Evolutionary conservation across 108 stramenopile species (phyloP).

Genomic region (Nitzschia palea): DNA sequence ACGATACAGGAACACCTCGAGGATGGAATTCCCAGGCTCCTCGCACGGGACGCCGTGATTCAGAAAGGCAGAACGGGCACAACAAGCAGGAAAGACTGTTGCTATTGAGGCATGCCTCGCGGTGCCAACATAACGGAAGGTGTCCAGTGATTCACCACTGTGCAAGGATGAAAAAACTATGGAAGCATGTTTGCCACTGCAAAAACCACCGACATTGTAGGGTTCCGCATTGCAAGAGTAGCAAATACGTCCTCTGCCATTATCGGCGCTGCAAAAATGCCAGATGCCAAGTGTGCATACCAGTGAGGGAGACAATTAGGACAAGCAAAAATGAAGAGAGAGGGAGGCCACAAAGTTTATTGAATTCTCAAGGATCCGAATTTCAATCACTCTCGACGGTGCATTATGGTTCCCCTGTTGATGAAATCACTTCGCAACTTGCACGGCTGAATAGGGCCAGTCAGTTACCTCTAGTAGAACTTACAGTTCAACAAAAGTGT

Average conservation of each 20-base stretch:
- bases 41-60: constrained; percentile 18
- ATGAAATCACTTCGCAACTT: constrained; percentile 90
- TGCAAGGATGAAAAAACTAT: constrained; percentile 95
- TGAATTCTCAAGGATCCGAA: constrained; percentile 38
- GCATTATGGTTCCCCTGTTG: constrained; percentile 87
- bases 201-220: constrained; percentile 92
- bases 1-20: not conserved
- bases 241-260: constrained; percentile 96
- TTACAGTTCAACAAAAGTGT: constrained; percentile 85
- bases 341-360: not conserved
- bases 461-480: constrained; percentile 62
- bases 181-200: constrained; percentile 98
- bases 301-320: constrained; percentile 94
- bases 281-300: constrained; percentile 92
- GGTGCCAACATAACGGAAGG: constrained; percentile 79
- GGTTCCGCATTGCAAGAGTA: constrained; percentile 96
- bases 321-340: constrained; percentile 53
- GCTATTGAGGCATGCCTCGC: constrained; percentile 95
- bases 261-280: constrained; percentile 95
- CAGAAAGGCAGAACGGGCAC: constrained; percentile 81
- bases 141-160: constrained; percentile 97
- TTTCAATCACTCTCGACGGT: constrained; percentile 85
- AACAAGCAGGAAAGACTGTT: constrained; percentile 98
- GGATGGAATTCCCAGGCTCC: constrained; percentile 6
- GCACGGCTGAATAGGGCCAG: constrained; percentile 76